phyloP scores from a whole-genome alignment of 192 early-diverging fungal species.

The Pilaira anomala region DNA sequence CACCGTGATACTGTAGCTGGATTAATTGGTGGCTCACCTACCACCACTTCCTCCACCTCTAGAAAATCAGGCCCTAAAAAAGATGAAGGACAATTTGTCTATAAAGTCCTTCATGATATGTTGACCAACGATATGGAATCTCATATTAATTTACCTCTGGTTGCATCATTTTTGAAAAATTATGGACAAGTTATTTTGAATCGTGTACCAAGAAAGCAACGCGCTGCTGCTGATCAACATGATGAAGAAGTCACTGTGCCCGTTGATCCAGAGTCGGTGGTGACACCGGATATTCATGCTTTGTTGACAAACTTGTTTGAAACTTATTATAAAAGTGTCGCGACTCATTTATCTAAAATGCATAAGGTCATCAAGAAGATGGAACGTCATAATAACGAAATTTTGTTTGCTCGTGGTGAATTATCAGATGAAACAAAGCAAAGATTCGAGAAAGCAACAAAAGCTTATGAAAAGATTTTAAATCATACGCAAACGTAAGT shows the following conservation, averaged over 20 bases:
- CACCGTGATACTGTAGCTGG: conserved; percentile 50
- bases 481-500: conserved; percentile 45
- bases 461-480: conserved; percentile 67
- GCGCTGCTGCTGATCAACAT: conserved; percentile 35
- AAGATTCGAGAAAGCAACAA: conserved; percentile 64
- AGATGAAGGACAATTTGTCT: conserved; percentile 46
- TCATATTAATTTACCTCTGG: conserved; percentile 53
- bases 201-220: conserved; percentile 43
- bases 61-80: conserved; percentile 24
- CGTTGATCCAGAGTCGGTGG: conserved; percentile 22
- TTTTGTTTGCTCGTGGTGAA: conserved; percentile 76
- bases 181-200: conserved; percentile 52
- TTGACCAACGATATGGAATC: conserved; percentile 47
- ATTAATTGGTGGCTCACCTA: conserved; percentile 28
- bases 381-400: conserved; percentile 75
- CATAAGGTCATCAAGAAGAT: conserved; percentile 71
- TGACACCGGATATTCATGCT: conserved; percentile 35
- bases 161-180: conserved; percentile 52
- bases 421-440: conserved; percentile 78
- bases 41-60: conserved; percentile 20
- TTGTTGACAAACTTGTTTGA: conserved; percentile 49
- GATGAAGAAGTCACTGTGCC: conserved; percentile 22
- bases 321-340: conserved; percentile 59
- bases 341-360: conserved; percentile 60
- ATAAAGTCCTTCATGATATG: conserved; percentile 48